Base-by-base conservation (phyloP, 768 basidiomycete genomes). In the Pholiota microspora region DNA sequence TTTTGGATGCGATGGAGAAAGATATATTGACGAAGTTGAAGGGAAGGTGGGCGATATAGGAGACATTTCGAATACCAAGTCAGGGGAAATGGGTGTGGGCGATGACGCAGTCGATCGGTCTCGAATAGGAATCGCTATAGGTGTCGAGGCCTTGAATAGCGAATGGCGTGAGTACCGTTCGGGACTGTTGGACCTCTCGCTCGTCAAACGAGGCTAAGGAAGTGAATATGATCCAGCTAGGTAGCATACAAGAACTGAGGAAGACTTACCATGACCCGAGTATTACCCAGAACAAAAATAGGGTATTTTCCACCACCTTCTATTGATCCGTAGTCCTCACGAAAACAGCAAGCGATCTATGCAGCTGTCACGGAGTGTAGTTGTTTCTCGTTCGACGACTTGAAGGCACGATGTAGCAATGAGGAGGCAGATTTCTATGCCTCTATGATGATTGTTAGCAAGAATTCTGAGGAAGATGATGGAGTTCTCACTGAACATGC, bases 31-130 rank as follows among this genome's bases (percentile, higher is more conserved):
- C 48, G 54, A 55, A 21, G 56, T 53, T 21, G 49, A 54, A 25
- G 67, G 57, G 48, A 65, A 63, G 24, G 65, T 61, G n/a, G 71
- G 63, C 13, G 70, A 68, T 18, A 70, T 57, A 25, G 79, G 78
- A 18, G 80, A 81, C 79, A 81, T 80, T 45, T 79, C 77, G 59
- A 80, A 80, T n/a, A 81, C 69, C 56, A 80, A 70, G 35, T 80
- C 80, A 49, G 78, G 76, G 24, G 76, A 78, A 18, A 62, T 64
- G 36, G 72, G 59, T 36, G 68, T 62, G 60, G 36, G 58, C 51
- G 34, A 45, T 32, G 61, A 51, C 7, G 56, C 35, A 49, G 53
- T 54, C 45, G 64, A 59, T 56, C 69, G 61, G 46, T 69, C 71
- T 50, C 69, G 64, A 45, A 56, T 59, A 15, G 78, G 78, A 53